Conservation (phyloP, 1,284 basidiomycete species). For the Austroboletus niveus region DNA sequence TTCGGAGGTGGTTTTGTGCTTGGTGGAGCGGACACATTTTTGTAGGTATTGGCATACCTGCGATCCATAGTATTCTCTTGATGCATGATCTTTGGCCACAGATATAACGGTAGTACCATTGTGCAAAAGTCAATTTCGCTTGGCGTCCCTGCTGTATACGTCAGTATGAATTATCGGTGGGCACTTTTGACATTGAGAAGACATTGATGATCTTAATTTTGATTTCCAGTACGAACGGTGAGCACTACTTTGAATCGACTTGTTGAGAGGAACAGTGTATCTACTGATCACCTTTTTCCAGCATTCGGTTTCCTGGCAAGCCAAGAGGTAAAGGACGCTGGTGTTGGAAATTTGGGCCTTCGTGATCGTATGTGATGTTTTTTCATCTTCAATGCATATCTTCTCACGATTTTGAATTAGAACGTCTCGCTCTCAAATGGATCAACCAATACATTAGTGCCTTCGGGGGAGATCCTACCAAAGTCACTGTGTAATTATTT, state of each 20-base stretch:
- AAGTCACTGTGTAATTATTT: slow-evolving; percentile 35
- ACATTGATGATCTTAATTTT: not conserved
- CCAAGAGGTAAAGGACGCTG: slow-evolving; percentile 47
- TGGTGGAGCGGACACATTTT: slow-evolving; percentile 20
- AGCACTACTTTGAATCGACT: slow-evolving; percentile 25
- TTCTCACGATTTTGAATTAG: slow-evolving; percentile 14
- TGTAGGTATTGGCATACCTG: slow-evolving; percentile 4
- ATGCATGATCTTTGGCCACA: not conserved
- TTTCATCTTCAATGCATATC: not conserved
- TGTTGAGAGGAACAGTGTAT: slow-evolving; percentile 23
- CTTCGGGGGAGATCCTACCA: slow-evolving; percentile 30
- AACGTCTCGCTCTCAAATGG: slow-evolving; percentile 45
- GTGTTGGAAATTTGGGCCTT: slow-evolving; percentile 52
- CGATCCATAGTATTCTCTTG: not conserved
- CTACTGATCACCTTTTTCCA: slow-evolving; percentile 5
- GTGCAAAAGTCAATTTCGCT: slow-evolving; percentile 25
- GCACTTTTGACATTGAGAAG: not conserved
- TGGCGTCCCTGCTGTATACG: slow-evolving; percentile 31
- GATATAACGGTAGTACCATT: slow-evolving; percentile 23
- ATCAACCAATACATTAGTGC: slow-evolving; percentile 43
- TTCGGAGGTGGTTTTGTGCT: slow-evolving; percentile 34
- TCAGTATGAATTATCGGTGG: slow-evolving; percentile 37
- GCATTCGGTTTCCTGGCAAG: slow-evolving; percentile 49
- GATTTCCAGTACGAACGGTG: slow-evolving; percentile 19
- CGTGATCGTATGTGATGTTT: slow-evolving; percentile 43